Evolutionary conservation across 495 filamentous ascomycete genomes (phyloP).

Genomic region (Entonaema liquescens): DNA sequence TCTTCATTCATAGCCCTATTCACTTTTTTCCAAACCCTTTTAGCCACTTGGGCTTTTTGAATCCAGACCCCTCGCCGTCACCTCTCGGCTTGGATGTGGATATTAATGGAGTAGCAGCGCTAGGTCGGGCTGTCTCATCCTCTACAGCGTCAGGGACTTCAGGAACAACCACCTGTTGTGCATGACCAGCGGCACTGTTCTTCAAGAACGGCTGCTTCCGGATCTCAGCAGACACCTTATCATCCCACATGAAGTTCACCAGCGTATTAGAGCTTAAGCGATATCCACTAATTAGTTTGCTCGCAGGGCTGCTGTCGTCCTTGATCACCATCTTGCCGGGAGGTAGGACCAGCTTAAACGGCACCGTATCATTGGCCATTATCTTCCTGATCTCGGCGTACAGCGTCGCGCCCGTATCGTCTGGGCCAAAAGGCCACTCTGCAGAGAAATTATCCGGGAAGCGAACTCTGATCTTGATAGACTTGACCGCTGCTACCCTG

Average conservation of each 20-base stretch:
- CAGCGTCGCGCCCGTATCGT: slow-evolving; percentile 69
- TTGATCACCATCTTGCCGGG: slow-evolving; percentile 46
- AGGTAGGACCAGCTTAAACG: slow-evolving; percentile 60
- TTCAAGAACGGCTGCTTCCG: slow-evolving; percentile 69
- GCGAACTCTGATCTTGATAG: slow-evolving; percentile 80
- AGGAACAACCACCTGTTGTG: slow-evolving; percentile 67
- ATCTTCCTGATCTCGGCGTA: slow-evolving; percentile 70
- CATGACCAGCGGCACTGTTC: slow-evolving; percentile 69
- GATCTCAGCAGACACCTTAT: slow-evolving; percentile 57
- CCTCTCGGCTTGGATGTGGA: slow-evolving; percentile 56
- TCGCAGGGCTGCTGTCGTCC: slow-evolving; percentile 51
- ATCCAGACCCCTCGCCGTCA: slow-evolving; percentile 56
- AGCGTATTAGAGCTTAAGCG: slow-evolving; percentile 73
- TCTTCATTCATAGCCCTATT: slow-evolving; percentile 19
- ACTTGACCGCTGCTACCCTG: slow-evolving; percentile 67
- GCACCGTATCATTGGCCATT: slow-evolving; percentile 56
- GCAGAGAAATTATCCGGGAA: slow-evolving; percentile 85
- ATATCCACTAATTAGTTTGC: slow-evolving; percentile 74
- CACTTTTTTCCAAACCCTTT: slow-evolving; percentile 68
- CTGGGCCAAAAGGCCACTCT: slow-evolving; percentile 67
- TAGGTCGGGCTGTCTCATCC: slow-evolving; percentile 50
- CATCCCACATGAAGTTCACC: slow-evolving; percentile 81
- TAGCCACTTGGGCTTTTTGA: slow-evolving; percentile 75
- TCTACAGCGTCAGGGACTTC: slow-evolving; percentile 54
- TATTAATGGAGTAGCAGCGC: slow-evolving; percentile 39